Base-by-base conservation (phyloP, 1,284 basidiomycete genomes). In the Chiua sp. region DNA sequence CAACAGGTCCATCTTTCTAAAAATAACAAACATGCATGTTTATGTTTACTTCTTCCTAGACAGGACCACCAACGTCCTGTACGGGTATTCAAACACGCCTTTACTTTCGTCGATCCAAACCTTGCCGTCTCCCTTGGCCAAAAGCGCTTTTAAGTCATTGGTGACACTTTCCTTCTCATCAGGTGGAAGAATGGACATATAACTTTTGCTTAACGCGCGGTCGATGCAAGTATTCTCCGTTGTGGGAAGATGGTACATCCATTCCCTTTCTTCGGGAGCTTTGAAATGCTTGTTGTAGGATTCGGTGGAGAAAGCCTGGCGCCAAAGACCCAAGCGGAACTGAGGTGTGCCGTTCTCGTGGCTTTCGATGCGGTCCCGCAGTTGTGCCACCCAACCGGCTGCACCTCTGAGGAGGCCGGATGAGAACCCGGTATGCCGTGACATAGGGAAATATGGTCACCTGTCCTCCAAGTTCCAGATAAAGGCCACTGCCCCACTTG, bases 401-500 rank as follows among this genome's bases (percentile, higher is more conserved):
- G 73, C 72, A 28, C 86, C 81, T 60, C 90, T 91, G 37, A 7
- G 16, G 64, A 22, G 18, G 20, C 13, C 35, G 23, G 22, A 54
- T 68, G 18, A 57, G 33, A 30, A 33, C 18, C 12, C 8, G 32
- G 23, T 11, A 23, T 5, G 26, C 13, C 28, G 23, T 12, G 7
- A n/a, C 22, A 15, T 20, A 13, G 16, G 22, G 30, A 26, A 30
- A 37, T 32, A 6, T 23, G 12, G 55, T 55, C 63, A 86, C 88
- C 87, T 80, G 72, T 92, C 87, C 73, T 92, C 91, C 39, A 93
- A 74, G 73, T 93, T 93, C 91, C 92, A 93, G 50, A 92, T 85
- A 59, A 90, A 79, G 4, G 80, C 86, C n/a, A 87, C 79, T 8
- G 81, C 73, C 7, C 91, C 92, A 35, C 77, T 74, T 0, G 88